Percentiles rank a stretch among this genome's conserved stretches.
phyloP scores from a whole-genome alignment of 192 early-diverging fungal species.

The Coemansia erecta region DNA sequence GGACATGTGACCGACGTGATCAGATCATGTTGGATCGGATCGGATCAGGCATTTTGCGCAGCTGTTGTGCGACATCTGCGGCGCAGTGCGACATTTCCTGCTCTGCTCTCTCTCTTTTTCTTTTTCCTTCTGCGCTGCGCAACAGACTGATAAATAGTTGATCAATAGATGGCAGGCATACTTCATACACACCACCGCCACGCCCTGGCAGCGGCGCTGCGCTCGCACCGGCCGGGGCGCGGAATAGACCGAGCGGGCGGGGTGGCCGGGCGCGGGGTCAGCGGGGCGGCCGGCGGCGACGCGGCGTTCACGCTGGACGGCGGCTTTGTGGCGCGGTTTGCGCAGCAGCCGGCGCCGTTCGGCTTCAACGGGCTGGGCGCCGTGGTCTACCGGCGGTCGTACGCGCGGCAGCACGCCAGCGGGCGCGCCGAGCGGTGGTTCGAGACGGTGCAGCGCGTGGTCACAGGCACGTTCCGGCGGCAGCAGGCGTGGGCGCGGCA shows the following conservation, averaged over 20 bases:
- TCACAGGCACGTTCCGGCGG: constrained; percentile 55
- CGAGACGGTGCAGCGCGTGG: constrained; percentile 52
- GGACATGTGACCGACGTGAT: constrained; percentile 12
- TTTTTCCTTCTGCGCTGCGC: no score
- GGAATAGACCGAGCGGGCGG: no score
- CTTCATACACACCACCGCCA: no score
- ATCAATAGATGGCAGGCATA: neutral
- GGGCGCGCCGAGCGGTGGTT: constrained; percentile 39
- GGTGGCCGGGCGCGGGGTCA: neutral
- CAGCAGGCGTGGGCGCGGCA: constrained; percentile 39
- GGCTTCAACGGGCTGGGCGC: constrained; percentile 56
- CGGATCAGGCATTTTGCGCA: no score
- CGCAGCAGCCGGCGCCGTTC: constrained; percentile 28
- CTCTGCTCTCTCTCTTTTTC: no score
- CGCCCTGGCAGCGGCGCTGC: no score
- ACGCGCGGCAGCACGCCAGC: constrained; percentile 43
- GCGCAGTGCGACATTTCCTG: no score
- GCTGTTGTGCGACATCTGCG: no score
- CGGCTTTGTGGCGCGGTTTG: constrained; percentile 5
- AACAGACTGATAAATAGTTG: neutral
- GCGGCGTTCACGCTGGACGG: constrained; percentile 1
- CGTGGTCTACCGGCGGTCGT: constrained; percentile 53
- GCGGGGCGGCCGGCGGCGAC: neutral
- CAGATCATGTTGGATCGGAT: no score
- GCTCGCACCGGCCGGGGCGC: no score